These are phyloP conservation scores for Dinochytrium kinnereticum DNA, from an alignment of 371 early-diverging fungal species.

Conservation along the genomic window DNA sequence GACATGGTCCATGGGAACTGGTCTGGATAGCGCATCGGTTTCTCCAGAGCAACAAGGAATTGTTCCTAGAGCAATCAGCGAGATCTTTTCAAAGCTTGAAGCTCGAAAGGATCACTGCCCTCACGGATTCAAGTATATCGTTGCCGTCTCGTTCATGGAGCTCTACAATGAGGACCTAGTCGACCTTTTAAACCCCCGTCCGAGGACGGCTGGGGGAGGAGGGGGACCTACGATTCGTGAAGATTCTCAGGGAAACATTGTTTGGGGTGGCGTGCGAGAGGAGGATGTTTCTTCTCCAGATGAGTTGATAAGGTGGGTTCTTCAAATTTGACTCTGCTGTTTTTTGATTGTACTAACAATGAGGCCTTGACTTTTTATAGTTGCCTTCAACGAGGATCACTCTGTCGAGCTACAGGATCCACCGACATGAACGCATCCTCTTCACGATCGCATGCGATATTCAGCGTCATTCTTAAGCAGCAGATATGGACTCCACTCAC, in stretches of 20 bases:
- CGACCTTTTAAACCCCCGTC: conserved; percentile 55
- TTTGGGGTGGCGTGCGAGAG: conserved; percentile 91
- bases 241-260: conserved; percentile 88
- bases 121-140: conserved; percentile 46
- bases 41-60: conserved; percentile 60
- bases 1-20: conserved; percentile 77
- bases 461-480: conserved; percentile 80
- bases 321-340: background rate
- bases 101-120: conserved; percentile 9
- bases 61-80: conserved; percentile 86
- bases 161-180: conserved; percentile 72
- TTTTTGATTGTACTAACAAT: background rate
- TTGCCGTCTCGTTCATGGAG: conserved; percentile 62
- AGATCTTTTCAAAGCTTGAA: conserved; percentile 65
- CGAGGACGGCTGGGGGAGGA: conserved; percentile 37
- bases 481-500: conserved; percentile 22
- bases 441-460: conserved; percentile 98
- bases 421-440: conserved; percentile 98
- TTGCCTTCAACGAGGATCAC: conserved; percentile 39
- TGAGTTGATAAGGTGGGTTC: conserved; percentile 72
- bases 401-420: conserved; percentile 82
- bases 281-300: conserved; percentile 72
- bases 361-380: background rate
- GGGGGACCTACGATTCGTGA: conserved; percentile 79
- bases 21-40: conserved; percentile 56